A percentile compares a stretch with the other conserved stretches of the same genome.
Conservation (phyloP, 129 eudicot genomes). For the Saussurea involucrata region DNA sequence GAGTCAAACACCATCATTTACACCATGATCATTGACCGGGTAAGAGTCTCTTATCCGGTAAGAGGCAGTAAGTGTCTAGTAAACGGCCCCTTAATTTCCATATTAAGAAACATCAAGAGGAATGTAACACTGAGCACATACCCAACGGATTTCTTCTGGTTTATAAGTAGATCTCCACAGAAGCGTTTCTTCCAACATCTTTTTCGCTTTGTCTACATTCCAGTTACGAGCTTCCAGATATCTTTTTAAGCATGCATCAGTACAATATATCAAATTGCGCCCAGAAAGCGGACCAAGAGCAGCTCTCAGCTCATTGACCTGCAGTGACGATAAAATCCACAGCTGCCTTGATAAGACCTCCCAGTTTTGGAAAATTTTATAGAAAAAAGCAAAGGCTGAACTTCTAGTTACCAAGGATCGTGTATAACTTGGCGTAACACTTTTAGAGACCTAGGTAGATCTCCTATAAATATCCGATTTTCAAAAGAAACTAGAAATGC, state of each 20-base stretch:
- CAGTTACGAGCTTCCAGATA: conserved; percentile 72
- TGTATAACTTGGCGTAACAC: not conserved
- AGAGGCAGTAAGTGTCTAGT: not conserved
- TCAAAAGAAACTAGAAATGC: not conserved
- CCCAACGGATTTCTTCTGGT: conserved; percentile 86
- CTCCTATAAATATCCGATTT: not conserved
- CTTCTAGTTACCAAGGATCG: not conserved
- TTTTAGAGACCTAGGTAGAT: not conserved
- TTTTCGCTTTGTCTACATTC: conserved; percentile 67
- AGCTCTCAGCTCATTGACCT: conserved; percentile 47
- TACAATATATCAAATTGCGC: conserved; percentile 37
- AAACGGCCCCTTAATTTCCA: too few relatives aligned
- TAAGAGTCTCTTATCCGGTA: too few relatives aligned
- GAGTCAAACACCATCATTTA: too few relatives aligned
- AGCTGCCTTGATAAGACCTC: not conserved
- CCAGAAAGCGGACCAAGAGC: conserved; percentile 52
- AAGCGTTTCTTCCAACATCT: conserved; percentile 70
- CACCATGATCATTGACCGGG: too few relatives aligned
- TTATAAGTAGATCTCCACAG: conserved; percentile 59
- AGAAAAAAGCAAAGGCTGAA: not conserved
- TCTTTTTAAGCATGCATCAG: conserved; percentile 62
- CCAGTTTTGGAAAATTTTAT: not conserved
- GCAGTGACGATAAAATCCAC: not conserved
- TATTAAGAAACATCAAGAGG: not conserved
- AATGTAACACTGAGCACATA: conserved; percentile 15